Percentiles rank a stretch among this genome's conserved stretches.
These are phyloP conservation scores for Claviceps sp. DNA, from an alignment of 2,329 filamentous ascomycete species.

Conservation along the genomic window DNA sequence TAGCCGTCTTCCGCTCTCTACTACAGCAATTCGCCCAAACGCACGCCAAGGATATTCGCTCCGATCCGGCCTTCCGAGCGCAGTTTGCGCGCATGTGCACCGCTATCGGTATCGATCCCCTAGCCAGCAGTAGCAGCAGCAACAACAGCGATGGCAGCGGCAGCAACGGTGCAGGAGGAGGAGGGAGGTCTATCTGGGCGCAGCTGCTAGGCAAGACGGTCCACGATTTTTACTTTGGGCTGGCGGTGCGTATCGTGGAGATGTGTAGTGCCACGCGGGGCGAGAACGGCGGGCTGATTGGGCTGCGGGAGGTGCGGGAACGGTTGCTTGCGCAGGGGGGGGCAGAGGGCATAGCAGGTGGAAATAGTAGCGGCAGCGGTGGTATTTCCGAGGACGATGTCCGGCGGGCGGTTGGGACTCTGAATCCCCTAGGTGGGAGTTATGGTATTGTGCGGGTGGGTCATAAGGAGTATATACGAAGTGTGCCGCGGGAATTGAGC, in stretches of 20 bases:
- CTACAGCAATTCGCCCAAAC: constrained; percentile 92
- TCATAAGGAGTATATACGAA: constrained; percentile 74
- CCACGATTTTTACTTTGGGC: constrained; percentile 97
- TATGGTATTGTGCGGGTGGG: constrained; percentile 80
- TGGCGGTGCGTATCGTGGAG: constrained; percentile 90
- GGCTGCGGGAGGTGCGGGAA: constrained; percentile 66
- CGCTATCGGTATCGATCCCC: constrained; percentile 88
- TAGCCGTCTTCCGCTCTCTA: constrained; percentile 89
- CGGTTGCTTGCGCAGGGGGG: constrained; percentile 59
- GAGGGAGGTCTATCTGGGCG: constrained; percentile 65
- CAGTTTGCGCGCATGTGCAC: constrained; percentile 98
- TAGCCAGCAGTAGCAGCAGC: constrained; percentile 39
- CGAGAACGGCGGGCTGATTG: constrained; percentile 88
- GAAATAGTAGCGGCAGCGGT: constrained; percentile 37
- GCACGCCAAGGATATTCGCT: constrained; percentile 90
- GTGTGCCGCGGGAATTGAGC: constrained; percentile 88
- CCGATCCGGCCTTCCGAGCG: constrained; percentile 84
- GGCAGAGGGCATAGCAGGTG: constrained; percentile 20
- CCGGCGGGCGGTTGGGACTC: constrained; percentile 71
- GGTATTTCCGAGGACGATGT: constrained; percentile 89
- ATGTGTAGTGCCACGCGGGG: constrained; percentile 73
- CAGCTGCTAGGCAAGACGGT: constrained; percentile 84
- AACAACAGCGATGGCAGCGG: constrained; percentile 15
- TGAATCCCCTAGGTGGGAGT: constrained; percentile 76
- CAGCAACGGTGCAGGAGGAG: constrained; percentile 2